phyloP scores from a whole-genome alignment of 108 stramenopile genomes.

The Heterococcus sp. region DNA sequence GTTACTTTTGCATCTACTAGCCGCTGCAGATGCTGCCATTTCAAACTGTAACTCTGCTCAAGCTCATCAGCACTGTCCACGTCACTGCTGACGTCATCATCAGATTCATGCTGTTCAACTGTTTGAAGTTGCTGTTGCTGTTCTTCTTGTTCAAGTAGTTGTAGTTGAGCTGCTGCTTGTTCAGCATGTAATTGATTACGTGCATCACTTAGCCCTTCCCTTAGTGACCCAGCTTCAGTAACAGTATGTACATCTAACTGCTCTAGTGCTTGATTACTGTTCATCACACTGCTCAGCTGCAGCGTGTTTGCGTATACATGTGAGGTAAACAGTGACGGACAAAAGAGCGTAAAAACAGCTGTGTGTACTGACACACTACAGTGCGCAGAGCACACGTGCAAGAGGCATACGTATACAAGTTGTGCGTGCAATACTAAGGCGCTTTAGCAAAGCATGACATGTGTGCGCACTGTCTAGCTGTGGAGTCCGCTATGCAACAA shows the following conservation, averaged over 20 bases:
- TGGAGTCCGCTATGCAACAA: too few relatives aligned
- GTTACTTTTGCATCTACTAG: neutral
- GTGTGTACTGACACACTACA: neutral
- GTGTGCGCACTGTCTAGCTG: too few relatives aligned
- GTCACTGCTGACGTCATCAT: too few relatives aligned
- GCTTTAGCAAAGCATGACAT: neutral
- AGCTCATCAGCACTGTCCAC: too few relatives aligned
- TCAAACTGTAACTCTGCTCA: neutral
- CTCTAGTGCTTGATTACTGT: slow-evolving; percentile 16
- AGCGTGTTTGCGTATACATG: neutral
- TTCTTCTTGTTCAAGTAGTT: too few relatives aligned
- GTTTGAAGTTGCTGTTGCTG: too few relatives aligned
- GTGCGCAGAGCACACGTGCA: neutral
- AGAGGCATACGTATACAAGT: neutral
- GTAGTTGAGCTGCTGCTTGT: too few relatives aligned
- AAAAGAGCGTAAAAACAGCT: neutral
- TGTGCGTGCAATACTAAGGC: too few relatives aligned
- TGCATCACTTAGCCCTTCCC: neutral
- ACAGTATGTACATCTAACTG: slow-evolving; percentile 24
- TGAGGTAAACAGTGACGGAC: neutral
- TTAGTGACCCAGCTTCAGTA: neutral
- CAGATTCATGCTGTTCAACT: too few relatives aligned
- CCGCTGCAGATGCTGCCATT: neutral
- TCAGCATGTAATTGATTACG: neutral
- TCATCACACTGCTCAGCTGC: slow-evolving; percentile 28